Evolutionary conservation across 176 grass and related monocot genomes (phyloP), one percentile per base, ranked within the genome.

Genomic region (Otatea glauca): DNA sequence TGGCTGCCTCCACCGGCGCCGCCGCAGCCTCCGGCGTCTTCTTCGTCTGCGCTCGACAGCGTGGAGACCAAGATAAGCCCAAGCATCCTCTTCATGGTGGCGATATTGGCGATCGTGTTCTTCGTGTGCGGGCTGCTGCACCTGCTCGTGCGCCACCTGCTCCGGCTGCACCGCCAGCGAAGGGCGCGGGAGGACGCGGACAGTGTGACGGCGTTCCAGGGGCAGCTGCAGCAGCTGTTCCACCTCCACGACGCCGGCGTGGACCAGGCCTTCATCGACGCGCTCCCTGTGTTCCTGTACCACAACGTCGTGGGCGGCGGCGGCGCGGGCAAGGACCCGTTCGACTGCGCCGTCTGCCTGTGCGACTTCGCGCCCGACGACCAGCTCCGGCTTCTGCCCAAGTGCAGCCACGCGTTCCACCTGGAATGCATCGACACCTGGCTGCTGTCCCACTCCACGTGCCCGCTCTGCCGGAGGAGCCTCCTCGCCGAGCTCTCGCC

Each of bases 371-470:
- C 88, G 10, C 58, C 60, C 0, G 93, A 92, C 9, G 96, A 99
- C 85, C 79, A 92, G 86, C 89, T 99, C 38, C 77, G 96, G 69
- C 89, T 99, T 13, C 81, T 99, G 3, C 96, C 96, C 65, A 92
- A 91, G 85, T 99, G 96, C 81, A 94, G 96, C 87, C 96, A 99
- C 74, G 96, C 96, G 35, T 99, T 99, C 85, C 96, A 99, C 75
- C 79, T 96, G 4, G 88, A 96, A 48, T 98, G 96, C 81, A 98
- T 98, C 42, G 93, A 98, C 32, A 98, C 96, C 0, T 98, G 91
- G 96, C 90, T 98, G 78, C 81, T 98, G 21, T 95, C 96, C 2
- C 96, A 98, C 89, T 98, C 92, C 79, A 95, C 96, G 0, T 98
- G 96, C 83, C 96, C 96, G 24, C 91, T 98, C 56, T 98, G 96